These are phyloP conservation scores for Wickerhamiella australiensis DNA, from an alignment of 805 yeast species.

Conservation along the genomic window DNA sequence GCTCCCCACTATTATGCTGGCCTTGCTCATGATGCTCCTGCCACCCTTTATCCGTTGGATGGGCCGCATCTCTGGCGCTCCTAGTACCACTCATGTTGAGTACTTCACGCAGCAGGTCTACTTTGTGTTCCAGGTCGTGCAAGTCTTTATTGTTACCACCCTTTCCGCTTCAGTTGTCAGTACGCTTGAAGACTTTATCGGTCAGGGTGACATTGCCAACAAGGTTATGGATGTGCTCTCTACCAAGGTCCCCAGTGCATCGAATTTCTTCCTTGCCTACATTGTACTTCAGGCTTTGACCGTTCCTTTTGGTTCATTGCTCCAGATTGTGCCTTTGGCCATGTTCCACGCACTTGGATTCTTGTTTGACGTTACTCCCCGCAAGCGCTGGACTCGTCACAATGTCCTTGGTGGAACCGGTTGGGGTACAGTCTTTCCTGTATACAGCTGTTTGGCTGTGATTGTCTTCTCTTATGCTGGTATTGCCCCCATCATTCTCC, in stretches of 20 bases:
- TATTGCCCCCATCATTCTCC: slow-evolving; percentile 72
- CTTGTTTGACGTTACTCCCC: slow-evolving; percentile 73
- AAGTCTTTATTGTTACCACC: slow-evolving; percentile 77
- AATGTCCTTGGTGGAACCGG: slow-evolving; percentile 51
- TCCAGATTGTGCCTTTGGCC: slow-evolving; percentile 63
- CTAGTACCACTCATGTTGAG: slow-evolving; percentile 63
- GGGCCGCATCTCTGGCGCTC: slow-evolving; percentile 63
- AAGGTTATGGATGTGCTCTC: slow-evolving; percentile 50
- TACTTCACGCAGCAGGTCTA: slow-evolving; percentile 77
- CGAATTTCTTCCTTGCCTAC: slow-evolving; percentile 80
- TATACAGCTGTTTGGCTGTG: slow-evolving; percentile 59
- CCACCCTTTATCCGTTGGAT: slow-evolving; percentile 71
- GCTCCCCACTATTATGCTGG: slow-evolving; percentile 69
- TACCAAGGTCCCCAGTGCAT: slow-evolving; percentile 69
- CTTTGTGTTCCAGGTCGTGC: slow-evolving; percentile 82
- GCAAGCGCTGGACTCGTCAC: slow-evolving; percentile 77
- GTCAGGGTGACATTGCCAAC: slow-evolving; percentile 52
- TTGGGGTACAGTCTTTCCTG: slow-evolving; percentile 78
- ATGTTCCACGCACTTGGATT: slow-evolving; percentile 59
- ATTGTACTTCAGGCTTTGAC: slow-evolving; percentile 72
- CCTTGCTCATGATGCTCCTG: slow-evolving; percentile 72
- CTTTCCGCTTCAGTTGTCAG: slow-evolving; percentile 71
- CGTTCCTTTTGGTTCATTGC: slow-evolving; percentile 59
- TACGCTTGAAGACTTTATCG: slow-evolving; percentile 59
- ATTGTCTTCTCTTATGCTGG: slow-evolving; percentile 66